Percentiles rank a stretch among this genome's conserved stretches.
Conservation (phyloP, 306 rosid species). For the Cercis canadensis region DNA sequence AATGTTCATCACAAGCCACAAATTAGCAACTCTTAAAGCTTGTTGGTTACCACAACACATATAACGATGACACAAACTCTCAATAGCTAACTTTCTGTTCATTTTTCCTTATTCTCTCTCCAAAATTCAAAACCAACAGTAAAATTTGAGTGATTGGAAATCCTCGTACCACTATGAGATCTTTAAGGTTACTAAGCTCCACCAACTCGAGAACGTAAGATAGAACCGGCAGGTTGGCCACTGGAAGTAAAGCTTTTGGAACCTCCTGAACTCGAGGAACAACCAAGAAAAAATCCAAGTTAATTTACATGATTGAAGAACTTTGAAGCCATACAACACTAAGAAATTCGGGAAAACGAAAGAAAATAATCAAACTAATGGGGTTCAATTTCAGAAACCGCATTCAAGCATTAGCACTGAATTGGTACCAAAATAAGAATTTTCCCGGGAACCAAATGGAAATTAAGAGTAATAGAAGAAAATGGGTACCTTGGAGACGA, state of each 20-base stretch:
- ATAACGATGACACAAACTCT: background rate
- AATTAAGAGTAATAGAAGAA: background rate
- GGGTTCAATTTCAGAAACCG: background rate
- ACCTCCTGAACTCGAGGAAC: conserved; percentile 64
- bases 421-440: background rate
- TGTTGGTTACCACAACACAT: background rate
- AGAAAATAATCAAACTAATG: background rate
- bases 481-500: conserved; percentile 74
- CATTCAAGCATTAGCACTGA: background rate
- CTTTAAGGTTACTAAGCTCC: conserved; percentile 85
- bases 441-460: background rate
- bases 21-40: too few relatives aligned
- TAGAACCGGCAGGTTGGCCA: conserved; percentile 86
- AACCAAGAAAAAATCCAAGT: background rate
- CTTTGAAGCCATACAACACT: background rate
- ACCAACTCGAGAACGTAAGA: conserved; percentile 86
- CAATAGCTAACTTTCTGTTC: background rate
- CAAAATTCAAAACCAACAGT: background rate
- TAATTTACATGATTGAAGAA: background rate
- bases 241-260: conserved; percentile 92
- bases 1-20: too few relatives aligned
- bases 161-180: conserved; percentile 81
- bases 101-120: background rate
- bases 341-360: background rate
- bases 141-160: conserved; percentile 4